These are phyloP conservation scores for Diospyros lotus DNA, from an alignment of 148 eudicot genomes.

Conservation along the genomic window DNA sequence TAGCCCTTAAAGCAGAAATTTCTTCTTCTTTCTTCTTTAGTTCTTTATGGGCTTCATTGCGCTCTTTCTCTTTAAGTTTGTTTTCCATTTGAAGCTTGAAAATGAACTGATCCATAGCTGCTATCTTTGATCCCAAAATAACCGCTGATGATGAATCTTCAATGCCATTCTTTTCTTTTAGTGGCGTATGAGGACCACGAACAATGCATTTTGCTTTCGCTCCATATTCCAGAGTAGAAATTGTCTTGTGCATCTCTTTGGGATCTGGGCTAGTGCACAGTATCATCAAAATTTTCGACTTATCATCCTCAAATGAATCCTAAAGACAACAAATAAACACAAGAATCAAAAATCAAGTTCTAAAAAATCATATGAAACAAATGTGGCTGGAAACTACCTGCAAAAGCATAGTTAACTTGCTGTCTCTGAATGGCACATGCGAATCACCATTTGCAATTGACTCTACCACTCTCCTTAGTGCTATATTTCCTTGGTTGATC, in stretches of 20 bases:
- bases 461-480: slow-evolving; percentile 92
- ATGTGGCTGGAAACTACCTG: slow-evolving; percentile 43
- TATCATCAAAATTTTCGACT: slow-evolving; percentile 92
- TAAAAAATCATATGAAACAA: neutral
- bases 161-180: slow-evolving; percentile 44
- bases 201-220: slow-evolving; percentile 97
- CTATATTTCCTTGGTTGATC: slow-evolving; percentile 93
- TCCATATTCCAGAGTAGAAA: slow-evolving; percentile 89
- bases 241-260: slow-evolving; percentile 88
- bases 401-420: slow-evolving; percentile 97
- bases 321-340: slow-evolving; percentile 12
- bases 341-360: neutral
- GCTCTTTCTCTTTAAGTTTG: slow-evolving; percentile 73
- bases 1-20: slow-evolving; percentile 55
- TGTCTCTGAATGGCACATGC: slow-evolving; percentile 94
- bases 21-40: slow-evolving; percentile 79
- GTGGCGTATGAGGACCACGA: slow-evolving; percentile 81
- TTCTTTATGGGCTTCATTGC: slow-evolving; percentile 69
- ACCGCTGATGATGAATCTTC: slow-evolving; percentile 72
- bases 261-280: slow-evolving; percentile 95
- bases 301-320: slow-evolving; percentile 98
- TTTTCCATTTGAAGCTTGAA: slow-evolving; percentile 78
- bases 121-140: slow-evolving; percentile 67
- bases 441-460: slow-evolving; percentile 99
- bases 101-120: slow-evolving; percentile 91